These are phyloP conservation scores for Triticum dicoccoides DNA, from an alignment of 176 grass and related monocot genomes.

Conservation along the genomic window DNA sequence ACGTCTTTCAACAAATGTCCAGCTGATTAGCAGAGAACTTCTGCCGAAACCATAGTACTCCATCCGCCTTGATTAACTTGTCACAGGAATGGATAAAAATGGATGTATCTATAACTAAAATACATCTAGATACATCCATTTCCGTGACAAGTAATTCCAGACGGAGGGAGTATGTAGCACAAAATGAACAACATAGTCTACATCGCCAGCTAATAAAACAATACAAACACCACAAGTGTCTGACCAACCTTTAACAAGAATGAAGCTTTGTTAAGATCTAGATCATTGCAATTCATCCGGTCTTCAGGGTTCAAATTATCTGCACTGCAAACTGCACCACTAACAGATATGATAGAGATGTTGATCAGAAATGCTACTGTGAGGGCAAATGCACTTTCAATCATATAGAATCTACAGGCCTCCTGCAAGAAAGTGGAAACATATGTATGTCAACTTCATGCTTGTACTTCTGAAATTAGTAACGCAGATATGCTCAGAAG, in stretches of 20 bases:
- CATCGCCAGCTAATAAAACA: not conserved
- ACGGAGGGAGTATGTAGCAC: not conserved
- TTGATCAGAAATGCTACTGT: conserved; percentile 94
- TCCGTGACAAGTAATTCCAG: too few relatives aligned
- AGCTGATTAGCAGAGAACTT: not conserved
- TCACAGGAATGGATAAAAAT: too few relatives aligned
- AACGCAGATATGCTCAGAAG: not conserved
- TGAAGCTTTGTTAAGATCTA: conserved; percentile 97
- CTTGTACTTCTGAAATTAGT: not conserved
- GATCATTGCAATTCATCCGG: conserved; percentile 67
- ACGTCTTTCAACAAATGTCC: not conserved
- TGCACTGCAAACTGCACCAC: conserved; percentile 85
- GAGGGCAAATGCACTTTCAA: conserved; percentile 98
- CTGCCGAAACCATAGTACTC: not conserved
- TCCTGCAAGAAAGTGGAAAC: conserved; percentile 62
- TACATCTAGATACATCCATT: too few relatives aligned
- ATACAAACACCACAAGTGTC: conserved; percentile 4
- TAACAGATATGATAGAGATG: conserved; percentile 94
- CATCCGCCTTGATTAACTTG: too few relatives aligned
- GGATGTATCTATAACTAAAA: too few relatives aligned
- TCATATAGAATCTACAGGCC: conserved; percentile 86
- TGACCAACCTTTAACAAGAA: conserved; percentile 83
- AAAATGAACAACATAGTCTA: not conserved
- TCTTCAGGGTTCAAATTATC: conserved; percentile 70
- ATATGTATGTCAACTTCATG: not conserved